These are phyloP conservation scores for Backusella westeae DNA, from an alignment of 192 early-diverging fungal species.

Conservation along the genomic window DNA sequence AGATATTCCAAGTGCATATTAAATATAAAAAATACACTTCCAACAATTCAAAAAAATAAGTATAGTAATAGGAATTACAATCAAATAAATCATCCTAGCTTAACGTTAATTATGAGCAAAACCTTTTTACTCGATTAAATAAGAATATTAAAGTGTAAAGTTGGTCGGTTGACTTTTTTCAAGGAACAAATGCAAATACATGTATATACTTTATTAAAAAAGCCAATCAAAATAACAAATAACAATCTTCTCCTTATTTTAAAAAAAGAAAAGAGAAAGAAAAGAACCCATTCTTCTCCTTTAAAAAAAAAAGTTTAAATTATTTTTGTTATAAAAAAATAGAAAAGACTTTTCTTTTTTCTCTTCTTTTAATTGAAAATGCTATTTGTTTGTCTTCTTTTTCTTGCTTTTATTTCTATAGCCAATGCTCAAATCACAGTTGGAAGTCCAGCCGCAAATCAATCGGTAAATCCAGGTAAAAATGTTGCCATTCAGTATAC, in stretches of 20 bases:
- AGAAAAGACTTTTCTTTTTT: neutral
- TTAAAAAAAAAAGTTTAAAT: slow-evolving; percentile 1
- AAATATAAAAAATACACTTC: neutral
- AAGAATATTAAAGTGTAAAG: neutral
- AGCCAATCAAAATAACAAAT: neutral
- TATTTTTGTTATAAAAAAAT: neutral
- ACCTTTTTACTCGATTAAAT: too few relatives aligned
- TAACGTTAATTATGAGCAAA: neutral
- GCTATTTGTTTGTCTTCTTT: neutral
- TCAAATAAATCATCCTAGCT: neutral
- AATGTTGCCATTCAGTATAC: neutral
- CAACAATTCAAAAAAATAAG: neutral
- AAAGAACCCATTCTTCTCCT: neutral
- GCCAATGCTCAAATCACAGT: neutral
- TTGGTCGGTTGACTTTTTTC: neutral
- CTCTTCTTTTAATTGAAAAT: neutral
- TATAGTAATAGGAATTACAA: neutral
- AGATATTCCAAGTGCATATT: neutral
- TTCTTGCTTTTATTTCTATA: neutral
- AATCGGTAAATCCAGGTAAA: neutral
- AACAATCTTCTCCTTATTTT: neutral
- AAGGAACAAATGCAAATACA: neutral
- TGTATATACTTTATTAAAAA: neutral
- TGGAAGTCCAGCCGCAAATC: neutral
- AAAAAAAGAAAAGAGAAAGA: neutral